phyloP scores from a whole-genome alignment of 2,329 filamentous ascomycete genomes.

The Ophiocordyceps sinensis region DNA sequence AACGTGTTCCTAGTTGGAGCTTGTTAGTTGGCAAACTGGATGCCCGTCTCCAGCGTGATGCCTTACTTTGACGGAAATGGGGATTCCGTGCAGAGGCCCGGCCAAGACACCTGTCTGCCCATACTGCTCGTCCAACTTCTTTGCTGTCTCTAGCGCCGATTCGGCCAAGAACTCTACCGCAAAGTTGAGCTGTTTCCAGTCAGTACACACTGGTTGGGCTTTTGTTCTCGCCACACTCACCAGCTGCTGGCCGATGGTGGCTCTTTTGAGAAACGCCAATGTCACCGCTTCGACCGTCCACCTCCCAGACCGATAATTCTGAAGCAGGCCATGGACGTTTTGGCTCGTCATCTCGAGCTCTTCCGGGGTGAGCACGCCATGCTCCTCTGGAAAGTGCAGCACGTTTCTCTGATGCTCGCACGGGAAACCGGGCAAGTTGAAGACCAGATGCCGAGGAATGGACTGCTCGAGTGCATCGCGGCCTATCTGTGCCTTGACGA shows the following conservation, averaged over 20 bases:
- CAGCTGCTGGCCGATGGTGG: neutral
- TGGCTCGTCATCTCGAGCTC: neutral
- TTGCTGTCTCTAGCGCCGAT: neutral
- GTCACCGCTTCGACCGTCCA: neutral
- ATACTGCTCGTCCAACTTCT: neutral
- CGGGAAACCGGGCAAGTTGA: neutral
- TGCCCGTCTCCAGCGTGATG: neutral
- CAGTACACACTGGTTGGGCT: neutral
- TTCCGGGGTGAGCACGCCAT: neutral
- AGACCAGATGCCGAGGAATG: neutral
- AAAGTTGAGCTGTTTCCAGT: neutral
- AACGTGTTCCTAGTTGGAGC: neutral
- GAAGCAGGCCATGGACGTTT: neutral
- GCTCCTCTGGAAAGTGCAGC: neutral
- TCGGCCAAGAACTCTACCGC: neutral
- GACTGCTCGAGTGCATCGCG: neutral
- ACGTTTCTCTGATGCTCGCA: neutral
- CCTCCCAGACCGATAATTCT: neutral
- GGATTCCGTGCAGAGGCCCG: neutral
- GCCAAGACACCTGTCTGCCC: neutral
- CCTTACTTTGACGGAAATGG: neutral
- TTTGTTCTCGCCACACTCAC: neutral
- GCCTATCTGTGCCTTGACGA: neutral
- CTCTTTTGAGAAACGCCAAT: neutral
- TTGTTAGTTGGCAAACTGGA: neutral